Evolutionary conservation across 2,329 filamentous ascomycete genomes (phyloP).

Genomic region (Diaporthe caulivora): DNA sequence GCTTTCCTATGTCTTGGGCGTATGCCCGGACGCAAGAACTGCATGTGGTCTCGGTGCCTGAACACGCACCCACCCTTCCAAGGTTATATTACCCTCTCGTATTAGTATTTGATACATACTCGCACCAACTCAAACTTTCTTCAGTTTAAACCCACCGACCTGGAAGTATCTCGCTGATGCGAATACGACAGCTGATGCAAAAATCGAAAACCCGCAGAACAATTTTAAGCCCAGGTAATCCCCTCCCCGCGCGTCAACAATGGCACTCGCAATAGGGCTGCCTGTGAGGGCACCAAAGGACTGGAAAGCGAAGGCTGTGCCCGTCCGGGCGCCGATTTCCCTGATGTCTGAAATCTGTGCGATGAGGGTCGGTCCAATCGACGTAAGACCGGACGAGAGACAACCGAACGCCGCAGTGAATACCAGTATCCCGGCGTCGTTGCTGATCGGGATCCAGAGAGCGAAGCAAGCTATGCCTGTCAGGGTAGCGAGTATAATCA

Average conservation of each 20-base stretch:
- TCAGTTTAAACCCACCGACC: neutral
- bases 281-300: conserved; percentile 75
- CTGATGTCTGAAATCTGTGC: conserved; percentile 78
- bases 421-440: conserved; percentile 69
- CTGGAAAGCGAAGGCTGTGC: conserved; percentile 72
- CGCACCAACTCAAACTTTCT: neutral
- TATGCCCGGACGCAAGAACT: too few species aligned
- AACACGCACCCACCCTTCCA: neutral
- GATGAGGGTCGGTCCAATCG: conserved; percentile 72
- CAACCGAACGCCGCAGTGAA: conserved; percentile 80
- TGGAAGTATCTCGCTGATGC: neutral
- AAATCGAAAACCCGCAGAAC: conserved; percentile 13
- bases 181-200: conserved; percentile 8
- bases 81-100: neutral
- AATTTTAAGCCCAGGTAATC: conserved; percentile 9
- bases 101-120: too few species aligned
- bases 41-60: neutral
- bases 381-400: conserved; percentile 74
- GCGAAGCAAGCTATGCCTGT: conserved; percentile 59
- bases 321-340: conserved; percentile 77
- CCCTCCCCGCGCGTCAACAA: conserved; percentile 53
- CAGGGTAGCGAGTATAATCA: conserved; percentile 64
- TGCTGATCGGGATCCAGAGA: conserved; percentile 63
- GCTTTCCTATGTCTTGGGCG: too few species aligned
- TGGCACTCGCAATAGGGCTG: conserved; percentile 75